phyloP scores from a whole-genome alignment of 345 rosid species.

The Durio zibethinus region DNA sequence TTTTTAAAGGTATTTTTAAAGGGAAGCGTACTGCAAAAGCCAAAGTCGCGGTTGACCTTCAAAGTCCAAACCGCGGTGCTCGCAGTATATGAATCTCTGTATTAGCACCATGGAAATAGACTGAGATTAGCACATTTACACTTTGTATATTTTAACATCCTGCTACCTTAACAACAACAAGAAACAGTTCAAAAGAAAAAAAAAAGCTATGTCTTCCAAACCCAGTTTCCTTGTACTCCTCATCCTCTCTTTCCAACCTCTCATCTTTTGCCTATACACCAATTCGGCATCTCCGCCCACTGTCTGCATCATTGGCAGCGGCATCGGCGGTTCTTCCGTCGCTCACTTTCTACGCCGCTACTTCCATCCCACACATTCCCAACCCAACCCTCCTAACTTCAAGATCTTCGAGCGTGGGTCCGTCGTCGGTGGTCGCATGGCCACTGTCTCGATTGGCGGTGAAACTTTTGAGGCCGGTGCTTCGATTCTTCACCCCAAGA shows the following conservation, averaged over 20 bases:
- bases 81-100: not conserved
- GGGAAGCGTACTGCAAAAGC: too few relatives aligned
- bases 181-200: not conserved
- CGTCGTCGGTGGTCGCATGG: conserved; percentile 94
- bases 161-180: not conserved
- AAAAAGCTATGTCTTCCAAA: not conserved
- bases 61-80: not conserved
- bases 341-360: conserved; percentile 81
- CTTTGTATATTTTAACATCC: not conserved
- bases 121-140: not conserved
- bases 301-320: conserved; percentile 78
- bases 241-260: conserved; percentile 22
- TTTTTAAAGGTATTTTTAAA: too few relatives aligned
- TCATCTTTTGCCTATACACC: conserved; percentile 22
- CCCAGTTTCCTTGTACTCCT: conserved; percentile 7
- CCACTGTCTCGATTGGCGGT: conserved; percentile 50
- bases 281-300: conserved; percentile 26
- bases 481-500: conserved; percentile 87
- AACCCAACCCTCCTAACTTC: conserved; percentile 26
- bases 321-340: conserved; percentile 87
- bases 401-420: conserved; percentile 60
- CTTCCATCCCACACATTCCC: conserved; percentile 27
- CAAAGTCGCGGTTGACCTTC: too few relatives aligned
- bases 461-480: conserved; percentile 87
- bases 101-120: not conserved